Evolutionary conservation across 805 yeast species (phyloP), one percentile per base, ranked within the genome.

Genomic region (Kregervanrija delftensis): DNA sequence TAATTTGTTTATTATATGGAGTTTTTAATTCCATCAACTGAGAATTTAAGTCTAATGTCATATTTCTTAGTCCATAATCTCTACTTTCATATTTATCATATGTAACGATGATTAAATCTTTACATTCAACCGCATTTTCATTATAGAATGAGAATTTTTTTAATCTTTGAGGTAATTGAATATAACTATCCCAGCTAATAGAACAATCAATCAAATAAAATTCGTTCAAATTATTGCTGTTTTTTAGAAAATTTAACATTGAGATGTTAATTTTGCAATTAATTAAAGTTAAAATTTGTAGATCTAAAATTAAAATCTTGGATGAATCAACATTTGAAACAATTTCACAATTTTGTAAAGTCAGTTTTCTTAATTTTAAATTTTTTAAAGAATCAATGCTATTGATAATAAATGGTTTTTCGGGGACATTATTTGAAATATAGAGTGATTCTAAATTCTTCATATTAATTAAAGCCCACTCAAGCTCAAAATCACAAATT

Each of bases 201-300:
- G 47, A 45, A 41, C 60, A 55, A 17, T 58, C 52, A 16, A 53
- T 45, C 15, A 59, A 33, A 4, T 43, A 30, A 8, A 58, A 10
- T 11, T 46, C 46, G 8, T 33, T 15, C 12, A 58, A 31, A 1
- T n/a, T 28, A 5, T n/a, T 11, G n/a, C 42, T 46, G 6, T n/a
- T 30, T 1, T 32, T 34, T 5, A 58, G 37, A 8, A 58, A 39
- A 12, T 32, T 41, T 12, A 56, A 37, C 2, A 39, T 41, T 10
- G 40, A 41, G 14, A 46, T 35, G 11, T 39, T 36, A 12, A 55
- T 11, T 4, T 37, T 33, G 35, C 60, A 58, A 17, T 56, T 56
- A 10, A 56, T 41, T n/a, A 57, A 31, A 1, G 49, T 48, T 3
- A 59, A 34, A 13, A 40, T 46, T 30, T 47, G 47, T 5, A 59